Evolutionary conservation across 2,329 filamentous ascomycete genomes (phyloP).

Genomic region (Didymella pinodella): DNA sequence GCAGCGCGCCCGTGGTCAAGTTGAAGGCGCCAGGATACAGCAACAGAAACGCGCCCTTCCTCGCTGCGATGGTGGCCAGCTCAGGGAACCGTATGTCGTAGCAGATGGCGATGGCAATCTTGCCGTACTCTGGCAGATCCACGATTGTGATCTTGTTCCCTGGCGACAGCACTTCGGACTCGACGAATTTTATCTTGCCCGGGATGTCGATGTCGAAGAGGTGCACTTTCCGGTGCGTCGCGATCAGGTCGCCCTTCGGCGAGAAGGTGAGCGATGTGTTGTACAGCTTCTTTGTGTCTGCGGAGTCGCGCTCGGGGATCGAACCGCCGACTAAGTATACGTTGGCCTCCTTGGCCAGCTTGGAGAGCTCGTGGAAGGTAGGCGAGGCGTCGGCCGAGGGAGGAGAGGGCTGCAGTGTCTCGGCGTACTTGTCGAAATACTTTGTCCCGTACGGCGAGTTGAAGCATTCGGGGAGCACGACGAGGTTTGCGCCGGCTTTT

Average conservation of each 20-base stretch:
- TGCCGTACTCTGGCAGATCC: constrained; percentile 87
- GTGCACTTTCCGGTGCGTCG: constrained; percentile 90
- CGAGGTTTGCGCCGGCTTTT: constrained; percentile 75
- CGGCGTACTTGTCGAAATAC: constrained; percentile 91
- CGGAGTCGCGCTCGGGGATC: constrained; percentile 80
- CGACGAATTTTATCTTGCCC: constrained; percentile 88
- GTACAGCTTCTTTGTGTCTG: constrained; percentile 73
- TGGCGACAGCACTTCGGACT: constrained; percentile 86
- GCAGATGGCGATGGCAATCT: constrained; percentile 89
- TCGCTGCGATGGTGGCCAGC: constrained; percentile 85
- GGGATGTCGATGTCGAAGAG: constrained; percentile 98
- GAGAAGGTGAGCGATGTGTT: constrained; percentile 89
- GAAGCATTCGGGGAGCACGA: constrained; percentile 98
- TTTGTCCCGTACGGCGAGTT: constrained; percentile 95
- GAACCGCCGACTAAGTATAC: constrained; percentile 89
- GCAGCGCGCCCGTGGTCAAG: constrained; percentile 86
- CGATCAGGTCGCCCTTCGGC: constrained; percentile 80
- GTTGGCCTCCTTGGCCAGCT: constrained; percentile 78
- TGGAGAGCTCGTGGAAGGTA: constrained; percentile 82
- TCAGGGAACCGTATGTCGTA: constrained; percentile 98
- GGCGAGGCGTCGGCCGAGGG: constrained; percentile 75
- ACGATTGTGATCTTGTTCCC: constrained; percentile 87
- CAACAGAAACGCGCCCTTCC: constrained; percentile 85
- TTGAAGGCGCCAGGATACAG: constrained; percentile 98
- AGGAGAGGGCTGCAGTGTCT: constrained; percentile 81